Evolutionary conservation across 2,329 filamentous ascomycete species (phyloP), one percentile per base, ranked within the genome.

Genomic region (Colletotrichum sp.): DNA sequence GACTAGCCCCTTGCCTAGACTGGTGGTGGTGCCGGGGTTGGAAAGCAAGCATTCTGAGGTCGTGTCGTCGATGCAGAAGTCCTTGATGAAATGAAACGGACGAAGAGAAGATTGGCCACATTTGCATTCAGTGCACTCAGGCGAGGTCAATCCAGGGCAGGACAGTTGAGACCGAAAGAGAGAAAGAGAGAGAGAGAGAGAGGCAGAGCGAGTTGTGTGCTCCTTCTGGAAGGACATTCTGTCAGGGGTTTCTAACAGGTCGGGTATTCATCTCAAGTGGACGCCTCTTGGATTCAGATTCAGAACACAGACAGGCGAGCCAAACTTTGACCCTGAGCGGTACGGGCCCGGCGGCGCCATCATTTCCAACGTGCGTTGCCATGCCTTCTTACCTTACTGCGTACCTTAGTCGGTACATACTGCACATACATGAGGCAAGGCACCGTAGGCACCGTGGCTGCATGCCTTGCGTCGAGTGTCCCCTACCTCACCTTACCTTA

Each of bases 241-340:
- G 67, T 26, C 61, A 67, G 61, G 72, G 67, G 68, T 30, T 52
- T 72, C 68, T 36, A 18, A 63, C 61, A 63, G 43, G n/a, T 48
- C n/a, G 43, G 43, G n/a, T 48, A 26, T 21, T 68, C 64, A 74
- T 75, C 69, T 68, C 43, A 48, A 48, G 43, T 48, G 43, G 43
- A 32, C 18, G 59, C 36, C 63, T 68, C 63, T 61, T 34, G 24
- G 60, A 74, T 65, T 67, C 68, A 67, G 52, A 48, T 67, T 72
- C 61, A 67, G 59, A 61, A 72, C 30, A 63, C 55, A 16, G 36
- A 68, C 57, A 65, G 26, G n/a, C 74, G 43, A 65, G 30, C 74
- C 43, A 73, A 52, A 64, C 59, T 72, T 43, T 75, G 67, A 63
- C 69, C 16, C 68, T 71, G 68, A 43, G 57, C 72, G 68, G 72